Evolutionary conservation across 371 early-diverging fungal species (phyloP).

Genomic region (Fennellomyces sp.): DNA sequence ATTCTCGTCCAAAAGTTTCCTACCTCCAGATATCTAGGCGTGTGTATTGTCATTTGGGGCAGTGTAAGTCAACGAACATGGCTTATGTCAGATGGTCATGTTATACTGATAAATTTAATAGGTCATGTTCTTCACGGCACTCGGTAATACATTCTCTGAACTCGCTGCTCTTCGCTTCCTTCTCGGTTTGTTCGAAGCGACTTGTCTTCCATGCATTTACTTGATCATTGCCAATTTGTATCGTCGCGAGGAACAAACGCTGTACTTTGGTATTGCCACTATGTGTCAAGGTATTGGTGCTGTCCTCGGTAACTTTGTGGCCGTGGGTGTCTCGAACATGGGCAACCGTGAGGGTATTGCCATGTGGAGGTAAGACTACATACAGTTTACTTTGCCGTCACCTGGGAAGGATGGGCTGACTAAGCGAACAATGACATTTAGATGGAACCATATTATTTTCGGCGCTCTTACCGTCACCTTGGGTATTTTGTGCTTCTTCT

Average conservation of each 20-base stretch:
- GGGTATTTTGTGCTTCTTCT: slow-evolving; percentile 31
- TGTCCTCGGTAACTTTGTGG: slow-evolving; percentile 26
- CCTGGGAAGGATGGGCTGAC: too few species aligned
- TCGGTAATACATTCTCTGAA: slow-evolving; percentile 27
- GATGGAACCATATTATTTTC: slow-evolving; percentile 39
- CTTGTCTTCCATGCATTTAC: slow-evolving; percentile 27
- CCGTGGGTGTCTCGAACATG: slow-evolving; percentile 31
- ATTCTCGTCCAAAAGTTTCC: slow-evolving; percentile 26
- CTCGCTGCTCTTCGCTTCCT: slow-evolving; percentile 28
- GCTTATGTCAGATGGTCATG: too few species aligned
- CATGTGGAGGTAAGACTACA: slow-evolving; percentile 49
- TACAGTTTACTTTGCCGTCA: too few species aligned
- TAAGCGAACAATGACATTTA: not conserved
- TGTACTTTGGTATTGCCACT: slow-evolving; percentile 21
- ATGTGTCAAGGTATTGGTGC: slow-evolving; percentile 28
- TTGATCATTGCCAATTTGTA: slow-evolving; percentile 31
- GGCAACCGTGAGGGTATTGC: slow-evolving; percentile 23
- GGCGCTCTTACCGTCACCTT: slow-evolving; percentile 31
- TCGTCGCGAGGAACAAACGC: slow-evolving; percentile 36
- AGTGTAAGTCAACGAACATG: slow-evolving; percentile 12
- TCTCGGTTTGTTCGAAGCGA: slow-evolving; percentile 41
- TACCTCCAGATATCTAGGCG: slow-evolving; percentile 21
- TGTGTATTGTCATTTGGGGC: slow-evolving; percentile 28
- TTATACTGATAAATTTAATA: too few species aligned
- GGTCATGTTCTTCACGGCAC: slow-evolving; percentile 21